Base-by-base conservation (phyloP, 2,329 filamentous ascomycete species). In the Tolypocladium album region DNA sequence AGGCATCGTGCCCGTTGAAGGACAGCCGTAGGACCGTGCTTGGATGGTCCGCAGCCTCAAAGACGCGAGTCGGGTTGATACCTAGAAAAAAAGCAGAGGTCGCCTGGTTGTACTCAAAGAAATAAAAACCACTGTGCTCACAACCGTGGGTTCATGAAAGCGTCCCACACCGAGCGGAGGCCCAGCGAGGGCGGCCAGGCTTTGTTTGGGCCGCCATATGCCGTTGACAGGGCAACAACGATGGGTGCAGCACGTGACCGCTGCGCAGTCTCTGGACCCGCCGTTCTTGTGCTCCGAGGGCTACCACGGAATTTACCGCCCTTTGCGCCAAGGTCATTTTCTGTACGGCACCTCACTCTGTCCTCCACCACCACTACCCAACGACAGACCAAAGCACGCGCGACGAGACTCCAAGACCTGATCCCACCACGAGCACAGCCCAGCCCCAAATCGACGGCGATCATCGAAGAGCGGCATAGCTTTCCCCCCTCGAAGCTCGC, bases 1-100 rank as follows among this genome's bases (percentile, higher is more conserved):
- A 73, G 83, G 83, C 85, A 88, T 88, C 68, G 60, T 73, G 70
- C 67, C 69, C 62, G 62, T 24, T 13, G 31, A 53, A 15, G 58
- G 42, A 47, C 27, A 42, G 43, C 55, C 8, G 27, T 12, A 12
- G 36, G 50, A 15, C 12, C 20, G 31, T 55, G 50, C 20, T 38
- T 22, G 31, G 17, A 38, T 55, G 31, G 20, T 38, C 34, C 2
- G 31, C 31, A 38, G 13, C 20, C 36, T 38, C 27, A 52, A 36
- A 53, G 17, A 36, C 22, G n/a, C 1, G 31, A 36, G 20, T 20
- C 31, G 31, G 22, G 12, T 13, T 36, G 17, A 15, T 22, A 38
- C n/a, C 15, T 12, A 12, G 31, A 7, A 11, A 38, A 38, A 8
- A 13, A 22, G 50, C 17, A 38, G n/a, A 27, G 42, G 4, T 8